phyloP scores from a whole-genome alignment of 768 basidiomycete species.

The Lactarius sp. region DNA sequence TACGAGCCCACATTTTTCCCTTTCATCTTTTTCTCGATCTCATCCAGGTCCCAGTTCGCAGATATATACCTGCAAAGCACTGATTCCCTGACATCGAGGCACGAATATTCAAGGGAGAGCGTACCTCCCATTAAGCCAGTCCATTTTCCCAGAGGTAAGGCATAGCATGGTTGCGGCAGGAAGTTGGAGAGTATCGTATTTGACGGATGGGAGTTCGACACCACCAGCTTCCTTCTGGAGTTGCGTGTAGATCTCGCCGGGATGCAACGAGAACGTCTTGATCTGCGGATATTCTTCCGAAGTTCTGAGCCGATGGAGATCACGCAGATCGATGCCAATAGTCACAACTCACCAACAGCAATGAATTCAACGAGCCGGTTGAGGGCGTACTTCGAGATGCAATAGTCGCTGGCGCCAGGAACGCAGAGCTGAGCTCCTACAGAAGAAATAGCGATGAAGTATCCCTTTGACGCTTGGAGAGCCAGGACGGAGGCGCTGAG shows the following conservation, averaged over 20 bases:
- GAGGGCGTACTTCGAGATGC: conserved; percentile 10
- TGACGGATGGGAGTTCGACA: too few species aligned
- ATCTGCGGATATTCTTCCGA: conserved; percentile 13
- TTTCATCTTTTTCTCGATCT: too few species aligned
- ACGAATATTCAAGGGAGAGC: too few species aligned
- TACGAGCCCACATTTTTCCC: too few species aligned
- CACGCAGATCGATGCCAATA: neutral
- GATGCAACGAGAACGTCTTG: conserved; percentile 13
- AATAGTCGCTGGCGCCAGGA: conserved; percentile 9
- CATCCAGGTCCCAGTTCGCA: too few species aligned
- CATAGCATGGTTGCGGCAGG: too few species aligned
- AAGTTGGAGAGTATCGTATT: too few species aligned
- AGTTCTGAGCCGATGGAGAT: neutral
- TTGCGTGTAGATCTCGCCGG: neutral
- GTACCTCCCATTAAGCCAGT: too few species aligned
- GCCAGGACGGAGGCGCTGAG: neutral
- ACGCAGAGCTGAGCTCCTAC: neutral
- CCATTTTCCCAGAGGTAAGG: too few species aligned
- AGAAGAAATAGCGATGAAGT: conserved; percentile 10
- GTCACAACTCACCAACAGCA: neutral
- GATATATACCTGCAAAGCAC: too few species aligned
- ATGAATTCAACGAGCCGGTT: conserved; percentile 16
- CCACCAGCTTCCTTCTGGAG: too few species aligned
- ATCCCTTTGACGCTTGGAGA: conserved; percentile 6
- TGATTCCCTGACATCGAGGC: too few species aligned